Evolutionary conservation across 2,329 filamentous ascomycete genomes (phyloP), one percentile per base, ranked within the genome.

Genomic region (Cercospora sp.): DNA sequence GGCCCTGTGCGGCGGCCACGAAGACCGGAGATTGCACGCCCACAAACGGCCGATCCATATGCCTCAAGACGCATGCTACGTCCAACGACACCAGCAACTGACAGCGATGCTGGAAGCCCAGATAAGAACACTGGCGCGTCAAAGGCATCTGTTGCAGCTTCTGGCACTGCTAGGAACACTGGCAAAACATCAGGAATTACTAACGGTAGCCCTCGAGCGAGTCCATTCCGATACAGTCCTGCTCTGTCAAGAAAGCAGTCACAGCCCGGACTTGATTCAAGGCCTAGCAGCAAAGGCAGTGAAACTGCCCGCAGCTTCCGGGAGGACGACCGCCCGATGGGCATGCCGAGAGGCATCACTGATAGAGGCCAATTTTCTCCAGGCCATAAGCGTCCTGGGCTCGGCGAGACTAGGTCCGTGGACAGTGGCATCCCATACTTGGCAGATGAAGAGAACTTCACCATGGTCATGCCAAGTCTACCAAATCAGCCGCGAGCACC

Each of bases 1-100:
- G 88, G 87, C 16, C 87, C 88, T 23, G 84, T 88, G 70, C 83
- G 88, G 60, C 84, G 84, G 63, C 84, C 83, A 23, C 77, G 81
- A 60, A 71, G 78, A 69, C 82, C 83, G 28, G 83, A 85, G 65
- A 72, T 84, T 18, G 75, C 78, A 71, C 78, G 85, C 61, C 84
- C 85, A 26, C 83, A 83, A 40, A 86, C 85, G 12, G 84, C 86
- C 31, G 86, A 87, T 71, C 85, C 85, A 12, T 86, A 86, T 74
- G 82, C 80, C 13, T 75, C 75, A 16, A 75, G 77, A 59, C 75
- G 75, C 53, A 64, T 76, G 73, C 75, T 74, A 70, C 77, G 73
- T 71, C 82, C 80, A n/a, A 79, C 79, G 36, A 83, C 82, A 13
- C 83, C 83, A n/a, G 81, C 79, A 12, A 80, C 74, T 33, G 74